Evolutionary conservation across 345 rosid species (phyloP).

Genomic region (Eutrema japonicum): DNA sequence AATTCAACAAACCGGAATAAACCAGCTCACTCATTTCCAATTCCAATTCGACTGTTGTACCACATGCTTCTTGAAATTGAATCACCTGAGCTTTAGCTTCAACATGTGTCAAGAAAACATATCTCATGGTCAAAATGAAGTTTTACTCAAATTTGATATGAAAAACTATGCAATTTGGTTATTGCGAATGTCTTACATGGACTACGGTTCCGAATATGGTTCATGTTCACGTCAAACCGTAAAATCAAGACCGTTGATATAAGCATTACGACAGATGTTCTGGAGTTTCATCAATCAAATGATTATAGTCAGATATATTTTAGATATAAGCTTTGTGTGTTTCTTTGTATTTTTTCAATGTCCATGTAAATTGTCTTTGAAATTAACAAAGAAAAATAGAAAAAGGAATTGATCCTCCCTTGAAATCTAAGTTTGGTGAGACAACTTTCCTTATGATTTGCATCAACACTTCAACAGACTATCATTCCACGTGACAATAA

Average conservation of each 20-base stretch:
- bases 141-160: neutral
- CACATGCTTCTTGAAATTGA: too few species aligned
- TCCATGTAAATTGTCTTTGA: neutral
- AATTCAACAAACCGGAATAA: too few species aligned
- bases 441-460: slow-evolving; percentile 26
- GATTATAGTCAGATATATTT: neutral
- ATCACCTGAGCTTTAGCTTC: too few species aligned
- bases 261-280: neutral
- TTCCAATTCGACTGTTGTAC: too few species aligned
- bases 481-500: slow-evolving; percentile 39
- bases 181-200: neutral
- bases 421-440: slow-evolving; percentile 24
- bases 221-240: neutral
- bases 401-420: neutral
- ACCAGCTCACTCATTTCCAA: too few species aligned
- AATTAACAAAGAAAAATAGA: neutral
- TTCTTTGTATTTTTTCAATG: neutral
- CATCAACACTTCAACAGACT: neutral
- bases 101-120: neutral
- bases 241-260: neutral
- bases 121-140: neutral
- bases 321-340: neutral
- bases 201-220: neutral
- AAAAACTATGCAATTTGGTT: neutral
- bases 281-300: neutral